A percentile compares a stretch with the other conserved stretches of the same genome.
These are phyloP conservation scores for Gossypium thurberi DNA, from an alignment of 345 rosid species.

Conservation along the genomic window DNA sequence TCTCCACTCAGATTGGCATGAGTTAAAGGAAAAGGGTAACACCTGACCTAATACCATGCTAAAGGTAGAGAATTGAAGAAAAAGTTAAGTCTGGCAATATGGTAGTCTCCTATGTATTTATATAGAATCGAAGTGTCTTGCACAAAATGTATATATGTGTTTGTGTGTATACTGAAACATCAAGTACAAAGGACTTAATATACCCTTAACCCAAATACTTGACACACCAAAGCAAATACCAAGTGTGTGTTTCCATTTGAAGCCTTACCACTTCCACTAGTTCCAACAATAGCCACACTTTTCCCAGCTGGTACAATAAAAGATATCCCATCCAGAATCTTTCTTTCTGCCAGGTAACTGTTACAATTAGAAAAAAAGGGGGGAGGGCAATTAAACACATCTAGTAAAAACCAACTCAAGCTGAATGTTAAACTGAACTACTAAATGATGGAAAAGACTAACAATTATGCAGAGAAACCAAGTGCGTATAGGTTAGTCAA, in stretches of 20 bases:
- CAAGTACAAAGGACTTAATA: background rate
- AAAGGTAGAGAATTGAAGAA: background rate
- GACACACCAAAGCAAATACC: background rate
- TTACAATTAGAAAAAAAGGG: background rate
- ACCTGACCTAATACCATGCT: background rate
- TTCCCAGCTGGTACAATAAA: constrained; percentile 88
- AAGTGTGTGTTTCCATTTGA: background rate
- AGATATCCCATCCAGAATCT: constrained; percentile 85
- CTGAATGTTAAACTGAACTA: background rate
- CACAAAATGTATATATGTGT: too few species aligned
- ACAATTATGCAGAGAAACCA: background rate
- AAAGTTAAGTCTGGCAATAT: background rate
- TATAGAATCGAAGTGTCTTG: background rate
- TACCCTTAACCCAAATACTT: background rate
- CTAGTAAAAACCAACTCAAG: background rate
- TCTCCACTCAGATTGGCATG: background rate
- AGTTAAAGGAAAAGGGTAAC: background rate
- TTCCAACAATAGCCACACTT: constrained; percentile 97
- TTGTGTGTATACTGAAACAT: background rate
- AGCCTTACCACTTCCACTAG: constrained; percentile 94
- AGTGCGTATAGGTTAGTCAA: background rate
- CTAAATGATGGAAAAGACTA: background rate
- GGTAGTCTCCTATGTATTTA: background rate
- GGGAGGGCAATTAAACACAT: background rate
- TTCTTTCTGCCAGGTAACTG: constrained; percentile 80